Evolutionary conservation across 1,139 yeast genomes (phyloP), one percentile per base, ranked within the genome.

Genomic region (Magnusiomyces tetraspermus): DNA sequence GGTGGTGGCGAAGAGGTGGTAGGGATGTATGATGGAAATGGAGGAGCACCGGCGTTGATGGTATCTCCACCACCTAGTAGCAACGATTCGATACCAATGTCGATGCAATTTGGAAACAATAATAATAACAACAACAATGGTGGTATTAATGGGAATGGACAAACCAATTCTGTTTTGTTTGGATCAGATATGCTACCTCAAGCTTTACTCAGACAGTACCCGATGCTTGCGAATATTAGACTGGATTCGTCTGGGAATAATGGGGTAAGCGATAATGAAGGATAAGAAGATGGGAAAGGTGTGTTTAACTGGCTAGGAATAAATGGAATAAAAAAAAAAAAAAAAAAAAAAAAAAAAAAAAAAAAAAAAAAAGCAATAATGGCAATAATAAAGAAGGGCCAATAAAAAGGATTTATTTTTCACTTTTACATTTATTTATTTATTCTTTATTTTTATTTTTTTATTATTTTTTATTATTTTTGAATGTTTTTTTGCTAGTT

Each of bases 1-100:
- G n/a, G 47, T 57, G 2, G 52, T 52, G 10, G 51, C 57, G 15
- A 46, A 54, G 48, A 55, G 54, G 49, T 60, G 55, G 50, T 54
- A 57, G 46, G 59, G 13, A 46, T 46, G 15, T 46, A 37, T n/a
- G 30, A 37, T 3, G 49, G 43, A n/a, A 23, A 24, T 15, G 23
- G 11, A 4, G 49, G 23, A 5, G 22, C 48, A n/a, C 48, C 48
- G 2, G 40, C 48, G 28, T 30, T 45, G 28, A 45, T 33, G 38
- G 38, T 45, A 13, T 45, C 48, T 15, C 48, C 48, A n/a, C 48
- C 48, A 10, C 31, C 46, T 3, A n/a, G 37, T 11, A 21, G 22
- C 2, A 17, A 15, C 36, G 48, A 11, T 15, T 28, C 22, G n/a
- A n/a, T 28, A 19, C 24, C 30, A 43, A 13, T 23, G 41, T 33